Conservation (phyloP, 106 monocot genomes). For the Xerophyta viscosa region DNA sequence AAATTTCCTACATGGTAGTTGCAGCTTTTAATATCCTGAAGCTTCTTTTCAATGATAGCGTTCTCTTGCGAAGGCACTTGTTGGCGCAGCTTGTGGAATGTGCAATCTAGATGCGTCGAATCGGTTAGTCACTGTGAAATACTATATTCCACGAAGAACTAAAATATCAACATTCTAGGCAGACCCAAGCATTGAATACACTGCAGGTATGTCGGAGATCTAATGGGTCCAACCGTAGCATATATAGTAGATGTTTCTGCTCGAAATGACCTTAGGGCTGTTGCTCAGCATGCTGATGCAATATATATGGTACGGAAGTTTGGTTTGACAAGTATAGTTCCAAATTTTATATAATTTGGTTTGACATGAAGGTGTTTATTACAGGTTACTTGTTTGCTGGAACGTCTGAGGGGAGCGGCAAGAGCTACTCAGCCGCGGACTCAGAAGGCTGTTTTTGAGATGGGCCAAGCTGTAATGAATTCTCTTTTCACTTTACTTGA, state of each 20-base stretch:
- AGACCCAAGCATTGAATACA: neutral
- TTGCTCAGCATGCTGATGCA: conserved; percentile 73
- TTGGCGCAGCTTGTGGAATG: conserved; percentile 67
- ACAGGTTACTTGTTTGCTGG: conserved; percentile 83
- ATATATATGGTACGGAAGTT: conserved; percentile 48
- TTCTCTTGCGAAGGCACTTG: conserved; percentile 77
- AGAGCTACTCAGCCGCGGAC: conserved; percentile 82
- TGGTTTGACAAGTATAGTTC: too few relatives aligned
- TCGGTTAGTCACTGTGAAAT: conserved; percentile 40
- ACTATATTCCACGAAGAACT: too few relatives aligned
- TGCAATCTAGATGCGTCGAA: conserved; percentile 62
- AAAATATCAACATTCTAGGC: too few relatives aligned
- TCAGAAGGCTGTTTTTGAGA: conserved; percentile 81
- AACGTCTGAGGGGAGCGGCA: conserved; percentile 87
- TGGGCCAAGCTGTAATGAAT: conserved; percentile 70
- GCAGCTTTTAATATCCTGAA: too few relatives aligned
- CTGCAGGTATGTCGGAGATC: conserved; percentile 72
- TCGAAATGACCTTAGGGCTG: conserved; percentile 49
- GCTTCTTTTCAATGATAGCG: conserved; percentile 30
- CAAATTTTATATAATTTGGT: too few relatives aligned
- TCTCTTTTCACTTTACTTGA: conserved; percentile 65
- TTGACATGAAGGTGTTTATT: too few relatives aligned
- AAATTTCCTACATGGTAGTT: neutral
- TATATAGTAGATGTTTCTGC: conserved; percentile 67
- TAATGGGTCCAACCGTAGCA: conserved; percentile 62